Conservation (phyloP, 2,329 filamentous ascomycete species). For the Microcyclospora tardicrescens region DNA sequence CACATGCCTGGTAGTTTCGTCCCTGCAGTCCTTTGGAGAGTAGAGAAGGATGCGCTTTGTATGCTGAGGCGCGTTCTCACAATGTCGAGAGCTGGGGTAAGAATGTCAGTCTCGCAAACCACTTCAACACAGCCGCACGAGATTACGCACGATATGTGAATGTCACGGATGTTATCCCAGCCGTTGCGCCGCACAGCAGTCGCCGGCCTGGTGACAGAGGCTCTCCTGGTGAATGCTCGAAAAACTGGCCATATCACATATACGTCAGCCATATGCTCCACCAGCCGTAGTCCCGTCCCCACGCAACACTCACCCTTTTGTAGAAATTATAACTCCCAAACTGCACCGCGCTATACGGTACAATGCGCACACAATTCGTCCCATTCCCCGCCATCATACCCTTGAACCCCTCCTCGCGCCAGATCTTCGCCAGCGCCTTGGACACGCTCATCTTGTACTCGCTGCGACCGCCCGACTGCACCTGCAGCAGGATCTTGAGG, state of each 20-base stretch:
- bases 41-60: constrained; percentile 88
- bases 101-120: too few species aligned
- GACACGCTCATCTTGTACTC: constrained; percentile 89
- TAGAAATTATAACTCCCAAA: constrained; percentile 98
- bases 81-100: constrained; percentile 59
- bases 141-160: constrained; percentile 57
- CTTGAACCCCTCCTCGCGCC: constrained; percentile 89
- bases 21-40: constrained; percentile 44
- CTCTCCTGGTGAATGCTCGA: constrained; percentile 61
- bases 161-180: constrained; percentile 89
- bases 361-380: constrained; percentile 95
- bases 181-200: constrained; percentile 77
- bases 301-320: constrained; percentile 55
- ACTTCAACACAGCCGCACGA: too few species aligned
- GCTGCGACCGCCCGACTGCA: constrained; percentile 78
- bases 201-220: constrained; percentile 62
- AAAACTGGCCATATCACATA: constrained; percentile 42
- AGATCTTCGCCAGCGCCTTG: constrained; percentile 87
- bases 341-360: constrained; percentile 95
- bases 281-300: neutral
- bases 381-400: constrained; percentile 98
- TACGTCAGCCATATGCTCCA: neutral
- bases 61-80: constrained; percentile 92
- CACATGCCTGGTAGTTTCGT: constrained; percentile 81
- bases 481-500: constrained; percentile 93